These are phyloP conservation scores for Zygosaccharomyces rouxii DNA, from an alignment of 805 yeast species.

Conservation along the genomic window DNA sequence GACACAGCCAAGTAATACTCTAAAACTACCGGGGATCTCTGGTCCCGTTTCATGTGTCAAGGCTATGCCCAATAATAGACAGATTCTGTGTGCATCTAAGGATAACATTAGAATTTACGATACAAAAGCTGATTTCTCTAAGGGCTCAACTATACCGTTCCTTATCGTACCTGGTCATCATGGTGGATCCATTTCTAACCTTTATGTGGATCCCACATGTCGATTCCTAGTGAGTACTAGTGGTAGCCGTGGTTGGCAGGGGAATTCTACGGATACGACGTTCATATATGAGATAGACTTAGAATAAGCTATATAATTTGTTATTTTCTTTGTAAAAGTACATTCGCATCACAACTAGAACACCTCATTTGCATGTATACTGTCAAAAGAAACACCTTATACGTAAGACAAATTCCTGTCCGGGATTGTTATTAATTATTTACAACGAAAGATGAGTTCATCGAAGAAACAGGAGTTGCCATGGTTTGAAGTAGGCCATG, in stretches of 20 bases:
- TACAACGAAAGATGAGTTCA: slow-evolving; percentile 2
- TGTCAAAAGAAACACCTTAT: too few relatives aligned
- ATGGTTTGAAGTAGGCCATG: slow-evolving; percentile 9
- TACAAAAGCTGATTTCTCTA: slow-evolving; percentile 36
- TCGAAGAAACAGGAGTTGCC: not conserved
- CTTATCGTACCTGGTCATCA: slow-evolving; percentile 94
- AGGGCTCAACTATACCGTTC: slow-evolving; percentile 57
- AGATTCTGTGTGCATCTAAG: slow-evolving; percentile 78
- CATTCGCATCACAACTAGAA: not conserved
- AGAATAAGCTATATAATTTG: slow-evolving; percentile 14
- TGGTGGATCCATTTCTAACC: slow-evolving; percentile 78
- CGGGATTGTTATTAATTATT: not conserved
- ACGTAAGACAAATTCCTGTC: too few relatives aligned
- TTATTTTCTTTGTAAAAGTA: not conserved
- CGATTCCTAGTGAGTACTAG: slow-evolving; percentile 85
- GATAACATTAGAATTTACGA: slow-evolving; percentile 90
- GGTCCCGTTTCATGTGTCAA: slow-evolving; percentile 85
- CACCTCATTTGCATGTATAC: not conserved
- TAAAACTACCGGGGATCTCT: slow-evolving; percentile 78
- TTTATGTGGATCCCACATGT: slow-evolving; percentile 81
- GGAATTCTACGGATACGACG: slow-evolving; percentile 72
- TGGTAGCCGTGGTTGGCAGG: slow-evolving; percentile 96
- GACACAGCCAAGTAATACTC: slow-evolving; percentile 50
- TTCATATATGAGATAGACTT: slow-evolving; percentile 74
- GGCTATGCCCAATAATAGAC: slow-evolving; percentile 75